Evolutionary conservation across 1,139 yeast species (phyloP).

Genomic region (Yamadazyma mexicana): DNA sequence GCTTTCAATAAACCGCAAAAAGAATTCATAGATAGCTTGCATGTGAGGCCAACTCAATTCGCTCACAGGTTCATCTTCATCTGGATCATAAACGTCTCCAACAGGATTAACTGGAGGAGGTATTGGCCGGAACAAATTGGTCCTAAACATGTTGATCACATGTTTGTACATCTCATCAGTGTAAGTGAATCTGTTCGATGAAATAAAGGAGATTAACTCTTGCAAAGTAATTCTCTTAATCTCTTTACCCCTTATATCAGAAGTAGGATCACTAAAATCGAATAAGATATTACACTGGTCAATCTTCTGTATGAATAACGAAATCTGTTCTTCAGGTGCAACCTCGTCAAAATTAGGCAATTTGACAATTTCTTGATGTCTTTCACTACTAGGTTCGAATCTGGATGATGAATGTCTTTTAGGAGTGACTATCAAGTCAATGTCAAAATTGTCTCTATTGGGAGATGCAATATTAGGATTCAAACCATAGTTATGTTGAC

Average conservation of each 20-base stretch:
- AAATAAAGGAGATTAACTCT: slow-evolving; percentile 85
- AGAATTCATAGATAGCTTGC: slow-evolving; percentile 95
- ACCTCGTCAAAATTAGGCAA: slow-evolving; percentile 91
- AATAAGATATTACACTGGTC: slow-evolving; percentile 94
- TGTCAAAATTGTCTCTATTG: slow-evolving; percentile 43
- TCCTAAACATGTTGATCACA: slow-evolving; percentile 87
- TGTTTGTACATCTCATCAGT: slow-evolving; percentile 89
- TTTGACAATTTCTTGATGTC: slow-evolving; percentile 66
- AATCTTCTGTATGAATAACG: slow-evolving; percentile 79
- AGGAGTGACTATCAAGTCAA: slow-evolving; percentile 60
- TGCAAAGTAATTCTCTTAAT: slow-evolving; percentile 82
- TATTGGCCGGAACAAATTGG: slow-evolving; percentile 87
- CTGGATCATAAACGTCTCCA: slow-evolving; percentile 96
- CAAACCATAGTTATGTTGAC: slow-evolving; percentile 35
- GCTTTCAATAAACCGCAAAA: slow-evolving; percentile 86
- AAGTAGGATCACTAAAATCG: slow-evolving; percentile 91
- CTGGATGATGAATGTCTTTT: slow-evolving; percentile 93
- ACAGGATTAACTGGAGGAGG: slow-evolving; percentile 98
- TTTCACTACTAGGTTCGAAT: slow-evolving; percentile 77
- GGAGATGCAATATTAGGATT: slow-evolving; percentile 47
- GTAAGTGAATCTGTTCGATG: slow-evolving; percentile 76
- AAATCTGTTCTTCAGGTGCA: slow-evolving; percentile 78
- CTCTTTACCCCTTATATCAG: slow-evolving; percentile 90
- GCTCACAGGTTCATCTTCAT: slow-evolving; percentile 96
- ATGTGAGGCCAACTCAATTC: slow-evolving; percentile 99